Percentiles rank a stretch among this genome's conserved stretches.
phyloP scores from a whole-genome alignment of 148 eudicot genomes.

The Dysphania ambrosioides region DNA sequence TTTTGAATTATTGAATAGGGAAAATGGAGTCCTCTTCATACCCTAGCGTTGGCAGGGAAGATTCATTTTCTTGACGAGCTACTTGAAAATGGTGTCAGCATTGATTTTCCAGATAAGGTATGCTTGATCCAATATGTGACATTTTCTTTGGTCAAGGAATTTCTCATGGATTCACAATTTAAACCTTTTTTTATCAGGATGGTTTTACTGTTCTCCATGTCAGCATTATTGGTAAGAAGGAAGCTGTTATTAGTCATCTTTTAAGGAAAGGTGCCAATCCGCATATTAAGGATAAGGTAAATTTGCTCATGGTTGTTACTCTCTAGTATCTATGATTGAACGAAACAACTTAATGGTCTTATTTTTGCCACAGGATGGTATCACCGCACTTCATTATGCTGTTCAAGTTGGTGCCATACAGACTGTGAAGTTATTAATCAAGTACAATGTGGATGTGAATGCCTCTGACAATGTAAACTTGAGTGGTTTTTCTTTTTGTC shows the following conservation, averaged over 20 bases:
- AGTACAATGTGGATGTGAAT: constrained; percentile 72
- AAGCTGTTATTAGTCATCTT: constrained; percentile 90
- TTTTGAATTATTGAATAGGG: constrained; percentile 34
- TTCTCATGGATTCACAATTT: constrained; percentile 12
- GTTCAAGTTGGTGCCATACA: constrained; percentile 96
- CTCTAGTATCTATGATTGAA: not conserved
- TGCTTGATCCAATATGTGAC: not conserved
- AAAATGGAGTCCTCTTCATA: constrained; percentile 81
- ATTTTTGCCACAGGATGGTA: constrained; percentile 58
- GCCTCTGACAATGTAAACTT: constrained; percentile 64
- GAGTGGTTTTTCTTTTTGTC: not conserved
- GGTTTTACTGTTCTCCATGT: constrained; percentile 82
- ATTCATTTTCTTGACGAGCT: constrained; percentile 68
- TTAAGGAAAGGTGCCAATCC: constrained; percentile 89
- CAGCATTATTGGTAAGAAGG: constrained; percentile 82
- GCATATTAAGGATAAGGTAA: constrained; percentile 67
- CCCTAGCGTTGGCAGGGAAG: constrained; percentile 86
- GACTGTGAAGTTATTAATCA: constrained; percentile 84
- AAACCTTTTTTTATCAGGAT: constrained; percentile 44
- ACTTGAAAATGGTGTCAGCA: constrained; percentile 54
- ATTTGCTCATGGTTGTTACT: constrained; percentile 2
- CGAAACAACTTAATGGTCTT: constrained; percentile 7
- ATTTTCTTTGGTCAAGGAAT: not conserved
- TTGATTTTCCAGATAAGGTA: constrained; percentile 74
- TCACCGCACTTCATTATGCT: constrained; percentile 87